Evolutionary conservation across 495 filamentous ascomycete genomes (phyloP), one percentile per base, ranked within the genome.

Genomic region (Mytilinidion resinicola): DNA sequence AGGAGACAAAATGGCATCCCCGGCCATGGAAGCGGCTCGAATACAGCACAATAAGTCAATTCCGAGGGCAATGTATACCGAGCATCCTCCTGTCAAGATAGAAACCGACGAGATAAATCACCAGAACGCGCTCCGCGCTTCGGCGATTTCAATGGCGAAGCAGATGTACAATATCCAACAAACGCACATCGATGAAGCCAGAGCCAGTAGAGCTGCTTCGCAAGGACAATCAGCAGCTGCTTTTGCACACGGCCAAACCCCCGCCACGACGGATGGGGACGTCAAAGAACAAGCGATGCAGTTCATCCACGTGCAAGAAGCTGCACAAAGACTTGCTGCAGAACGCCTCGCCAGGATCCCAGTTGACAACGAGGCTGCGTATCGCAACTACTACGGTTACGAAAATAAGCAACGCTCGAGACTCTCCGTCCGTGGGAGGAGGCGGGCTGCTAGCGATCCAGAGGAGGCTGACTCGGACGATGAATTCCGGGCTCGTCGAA

Each of bases 131-230:
- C 72, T 95, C 0, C 87, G 83, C 57, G 89, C 90, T 17, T 90
- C 90, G 15, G 87, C 91, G 4, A 72, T 95, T 1, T 87, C 85
- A 4, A 95, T 96, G 89, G 89, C 91, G 21, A 89, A 83, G 70
- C 79, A 86, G 57, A 90, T 95, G 86, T 95, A 90, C 70, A 80
- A 72, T 12, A 68, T 81, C 49, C 82, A 87, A 66, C 83, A 80
- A 71, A 80, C 77, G 39, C 72, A 79, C 39, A 76, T 78, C 33
- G 77, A 83, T 36, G 72, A 75, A 47, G 67, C 76, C 30, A 43
- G 52, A 35, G 53, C 55, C 15, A 41, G 39, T 19, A 15, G 48
- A 4, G 55, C 63, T 51, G 38, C 19, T 35, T 61, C 60, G 5
- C 50, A 79, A 60, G 60, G 62, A 64, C 53, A 62, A 39, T 64